phyloP scores from a whole-genome alignment of 2,329 filamentous ascomycete genomes.

The Penicillium sclerotigenum region DNA sequence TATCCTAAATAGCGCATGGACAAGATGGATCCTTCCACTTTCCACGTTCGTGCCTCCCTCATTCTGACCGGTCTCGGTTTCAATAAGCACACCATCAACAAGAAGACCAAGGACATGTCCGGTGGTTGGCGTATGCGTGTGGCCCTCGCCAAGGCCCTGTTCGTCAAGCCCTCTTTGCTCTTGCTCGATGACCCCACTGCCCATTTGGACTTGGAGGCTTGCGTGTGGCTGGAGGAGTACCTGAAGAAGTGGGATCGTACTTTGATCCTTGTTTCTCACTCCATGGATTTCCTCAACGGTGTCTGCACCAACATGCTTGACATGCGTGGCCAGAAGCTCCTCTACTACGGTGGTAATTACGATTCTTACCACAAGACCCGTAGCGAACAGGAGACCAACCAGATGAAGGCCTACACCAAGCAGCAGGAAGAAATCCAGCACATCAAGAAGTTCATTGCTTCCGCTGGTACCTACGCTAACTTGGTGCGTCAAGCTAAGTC shows the following conservation, averaged over 20 bases:
- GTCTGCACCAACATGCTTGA: constrained; percentile 99
- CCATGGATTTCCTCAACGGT: constrained; percentile 98
- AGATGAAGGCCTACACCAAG: constrained; percentile 98
- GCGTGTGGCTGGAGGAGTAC: constrained; percentile 99
- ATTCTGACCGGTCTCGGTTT: constrained; percentile 98
- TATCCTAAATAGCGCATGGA: constrained; percentile 74
- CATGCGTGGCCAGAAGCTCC: constrained; percentile 82
- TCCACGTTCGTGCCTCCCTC: constrained; percentile 89
- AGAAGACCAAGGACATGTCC: constrained; percentile 99
- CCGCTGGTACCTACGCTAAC: constrained; percentile 99
- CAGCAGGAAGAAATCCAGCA: constrained; percentile 98
- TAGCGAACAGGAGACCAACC: constrained; percentile 90
- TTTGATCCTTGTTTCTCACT: constrained; percentile 93
- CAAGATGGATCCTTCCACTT: constrained; percentile 97
- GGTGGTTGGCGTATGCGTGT: constrained; percentile 99
- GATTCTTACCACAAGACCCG: constrained; percentile 96
- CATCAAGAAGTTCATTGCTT: constrained; percentile 99
- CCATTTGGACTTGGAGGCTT: constrained; percentile 98
- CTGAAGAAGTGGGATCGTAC: constrained; percentile 99
- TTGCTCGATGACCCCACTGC: constrained; percentile 97
- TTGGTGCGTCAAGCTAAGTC: constrained; percentile 98
- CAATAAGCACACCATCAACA: constrained; percentile 96
- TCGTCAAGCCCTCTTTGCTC: constrained; percentile 94
- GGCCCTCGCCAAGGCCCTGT: constrained; percentile 92
- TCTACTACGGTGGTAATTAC: constrained; percentile 99